Conservation (phyloP, 2,329 filamentous ascomycete genomes). For the Metarhizium sp. region DNA sequence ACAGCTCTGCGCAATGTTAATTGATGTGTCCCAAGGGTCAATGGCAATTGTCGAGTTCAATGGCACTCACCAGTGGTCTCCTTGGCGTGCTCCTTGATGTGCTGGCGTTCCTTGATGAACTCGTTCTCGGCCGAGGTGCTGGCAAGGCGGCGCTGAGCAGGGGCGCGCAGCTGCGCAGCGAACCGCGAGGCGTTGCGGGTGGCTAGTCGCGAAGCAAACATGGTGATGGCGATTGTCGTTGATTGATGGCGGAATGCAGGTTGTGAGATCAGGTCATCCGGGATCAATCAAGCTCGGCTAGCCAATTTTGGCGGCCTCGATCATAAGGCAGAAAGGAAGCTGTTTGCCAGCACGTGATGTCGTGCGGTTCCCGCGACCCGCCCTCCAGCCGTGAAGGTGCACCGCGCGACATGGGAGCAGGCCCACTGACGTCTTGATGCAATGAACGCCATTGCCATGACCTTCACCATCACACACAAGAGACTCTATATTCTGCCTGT, state of each 20-base stretch:
- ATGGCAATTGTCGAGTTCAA: not conserved
- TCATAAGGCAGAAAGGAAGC: conserved; percentile 15
- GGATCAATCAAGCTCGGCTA: conserved; percentile 23
- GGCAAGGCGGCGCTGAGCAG: conserved; percentile 62
- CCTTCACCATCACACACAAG: not conserved
- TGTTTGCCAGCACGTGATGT: conserved; percentile 17
- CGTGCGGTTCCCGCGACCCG: conserved; percentile 15
- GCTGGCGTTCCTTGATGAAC: conserved; percentile 86
- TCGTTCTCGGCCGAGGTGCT: conserved; percentile 72
- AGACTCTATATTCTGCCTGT: not conserved
- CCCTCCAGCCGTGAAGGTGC: not conserved
- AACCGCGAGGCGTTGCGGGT: conserved; percentile 55
- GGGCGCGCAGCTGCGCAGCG: conserved; percentile 47
- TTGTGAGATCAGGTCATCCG: conserved; percentile 24
- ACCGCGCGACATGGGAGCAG: not conserved
- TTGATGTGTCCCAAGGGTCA: not conserved
- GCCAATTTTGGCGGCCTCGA: conserved; percentile 20
- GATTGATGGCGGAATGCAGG: conserved; percentile 14
- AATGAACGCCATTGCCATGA: not conserved
- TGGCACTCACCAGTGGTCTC: conserved; percentile 65
- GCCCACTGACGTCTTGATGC: not conserved
- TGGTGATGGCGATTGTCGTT: conserved; percentile 28
- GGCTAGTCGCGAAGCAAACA: conserved; percentile 56
- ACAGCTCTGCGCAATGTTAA: conserved; percentile 56
- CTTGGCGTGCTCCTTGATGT: conserved; percentile 83